A percentile compares a stretch with the other conserved stretches of the same genome.
Conservation (phyloP, 2,329 filamentous ascomycete species). For the Bipolaris gigantea region DNA sequence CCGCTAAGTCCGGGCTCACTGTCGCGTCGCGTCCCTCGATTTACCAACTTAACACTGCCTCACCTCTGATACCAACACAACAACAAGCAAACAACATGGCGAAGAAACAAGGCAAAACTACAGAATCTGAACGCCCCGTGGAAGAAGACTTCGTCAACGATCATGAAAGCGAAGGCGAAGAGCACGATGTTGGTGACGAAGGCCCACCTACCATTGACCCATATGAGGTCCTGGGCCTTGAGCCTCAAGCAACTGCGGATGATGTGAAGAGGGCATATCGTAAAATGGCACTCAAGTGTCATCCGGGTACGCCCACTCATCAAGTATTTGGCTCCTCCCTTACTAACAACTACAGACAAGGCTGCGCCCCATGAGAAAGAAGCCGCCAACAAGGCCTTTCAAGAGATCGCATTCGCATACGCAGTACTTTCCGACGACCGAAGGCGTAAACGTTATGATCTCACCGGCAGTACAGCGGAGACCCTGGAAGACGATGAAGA, state of each 20-base stretch:
- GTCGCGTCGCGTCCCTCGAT: conserved; percentile 29
- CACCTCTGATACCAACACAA: conserved; percentile 9
- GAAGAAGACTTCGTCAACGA: conserved; percentile 39
- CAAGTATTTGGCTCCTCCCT: conserved; percentile 13
- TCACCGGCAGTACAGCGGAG: conserved; percentile 86
- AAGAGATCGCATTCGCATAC: conserved; percentile 90
- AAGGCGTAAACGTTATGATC: conserved; percentile 83
- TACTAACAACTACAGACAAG: conserved; percentile 65
- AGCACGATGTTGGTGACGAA: conserved; percentile 28
- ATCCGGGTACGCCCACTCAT: conserved; percentile 58
- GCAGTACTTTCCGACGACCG: conserved; percentile 83
- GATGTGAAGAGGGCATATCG: conserved; percentile 90
- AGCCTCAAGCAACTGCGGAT: conserved; percentile 70
- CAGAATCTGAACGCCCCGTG: conserved; percentile 8
- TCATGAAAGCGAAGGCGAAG: conserved; percentile 48
- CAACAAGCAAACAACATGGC: conserved; percentile 7
- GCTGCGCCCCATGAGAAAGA: conserved; percentile 67
- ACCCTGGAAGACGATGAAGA: conserved; percentile 70
- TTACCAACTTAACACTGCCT: conserved; percentile 6
- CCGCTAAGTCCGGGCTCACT: conserved; percentile 28
- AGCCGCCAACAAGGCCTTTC: conserved; percentile 78
- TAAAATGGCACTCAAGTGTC: conserved; percentile 83
- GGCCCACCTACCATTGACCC: conserved; percentile 71
- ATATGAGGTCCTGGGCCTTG: conserved; percentile 76
- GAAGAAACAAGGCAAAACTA: conserved; percentile 10